Percentiles rank a stretch among this genome's conserved stretches.
These are phyloP conservation scores for Neurospora tetrasperma DNA, from an alignment of 495 filamentous ascomycete genomes.

Conservation along the genomic window DNA sequence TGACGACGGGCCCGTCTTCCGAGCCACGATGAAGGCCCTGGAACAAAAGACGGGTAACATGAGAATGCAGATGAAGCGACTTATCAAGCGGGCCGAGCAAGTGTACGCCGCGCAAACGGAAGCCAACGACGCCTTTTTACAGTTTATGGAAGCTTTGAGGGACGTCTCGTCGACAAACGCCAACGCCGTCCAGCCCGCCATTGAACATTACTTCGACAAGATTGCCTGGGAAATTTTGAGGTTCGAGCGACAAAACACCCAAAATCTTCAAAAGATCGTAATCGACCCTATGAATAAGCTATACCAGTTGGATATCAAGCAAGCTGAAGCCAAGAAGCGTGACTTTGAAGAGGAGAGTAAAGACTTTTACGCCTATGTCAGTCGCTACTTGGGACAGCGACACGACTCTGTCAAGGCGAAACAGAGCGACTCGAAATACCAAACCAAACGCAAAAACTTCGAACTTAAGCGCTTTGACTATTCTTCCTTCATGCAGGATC, in stretches of 20 bases:
- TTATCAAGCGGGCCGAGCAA: constrained; percentile 82
- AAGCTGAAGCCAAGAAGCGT: constrained; percentile 91
- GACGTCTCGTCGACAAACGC: constrained; percentile 87
- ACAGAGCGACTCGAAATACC: constrained; percentile 96
- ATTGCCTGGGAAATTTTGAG: constrained; percentile 82
- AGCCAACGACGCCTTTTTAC: constrained; percentile 74
- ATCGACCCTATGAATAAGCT: constrained; percentile 88
- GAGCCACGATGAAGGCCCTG: constrained; percentile 91
- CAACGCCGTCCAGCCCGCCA: constrained; percentile 86
- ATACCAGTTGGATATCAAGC: constrained; percentile 94
- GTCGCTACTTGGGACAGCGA: constrained; percentile 86
- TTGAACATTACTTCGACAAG: constrained; percentile 97
- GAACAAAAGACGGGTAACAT: constrained; percentile 97
- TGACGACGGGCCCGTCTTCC: constrained; percentile 92
- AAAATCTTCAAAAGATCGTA: constrained; percentile 80
- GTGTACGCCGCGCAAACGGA: constrained; percentile 67
- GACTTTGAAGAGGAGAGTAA: constrained; percentile 98
- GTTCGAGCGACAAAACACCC: constrained; percentile 76
- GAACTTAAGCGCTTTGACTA: constrained; percentile 98
- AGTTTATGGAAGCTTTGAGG: constrained; percentile 76
- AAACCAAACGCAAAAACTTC: constrained; percentile 84
- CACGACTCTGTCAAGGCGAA: constrained; percentile 96
- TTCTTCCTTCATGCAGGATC: constrained; percentile 97
- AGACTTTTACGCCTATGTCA: constrained; percentile 92
- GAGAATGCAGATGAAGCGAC: constrained; percentile 86